A percentile compares a stretch with the other conserved stretches of the same genome.
phyloP scores from a whole-genome alignment of 176 grass and related monocot species.

The Zizania latifolia region DNA sequence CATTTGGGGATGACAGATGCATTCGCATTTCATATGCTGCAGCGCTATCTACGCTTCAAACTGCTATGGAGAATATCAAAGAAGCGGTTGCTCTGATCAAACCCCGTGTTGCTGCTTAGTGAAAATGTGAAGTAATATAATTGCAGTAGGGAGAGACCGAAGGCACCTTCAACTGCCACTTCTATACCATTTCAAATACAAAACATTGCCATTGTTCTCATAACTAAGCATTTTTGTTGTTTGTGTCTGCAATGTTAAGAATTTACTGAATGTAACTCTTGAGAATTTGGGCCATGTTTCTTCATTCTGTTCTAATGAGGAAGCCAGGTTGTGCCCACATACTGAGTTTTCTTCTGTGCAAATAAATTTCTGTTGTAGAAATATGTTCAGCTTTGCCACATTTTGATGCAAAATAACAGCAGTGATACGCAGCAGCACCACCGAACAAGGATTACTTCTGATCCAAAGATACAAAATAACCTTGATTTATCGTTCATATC shows the following conservation, averaged over 20 bases:
- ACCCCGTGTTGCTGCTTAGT: slow-evolving; percentile 44
- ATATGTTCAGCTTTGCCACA: slow-evolving; percentile 14
- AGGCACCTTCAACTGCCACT: neutral
- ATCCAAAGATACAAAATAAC: neutral
- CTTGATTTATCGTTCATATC: neutral
- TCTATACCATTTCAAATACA: neutral
- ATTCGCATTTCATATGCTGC: slow-evolving; percentile 65
- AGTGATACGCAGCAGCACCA: slow-evolving; percentile 7
- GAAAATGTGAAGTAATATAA: neutral
- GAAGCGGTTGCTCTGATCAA: slow-evolving; percentile 43
- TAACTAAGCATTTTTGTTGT: neutral
- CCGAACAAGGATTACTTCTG: neutral
- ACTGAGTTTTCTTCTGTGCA: neutral
- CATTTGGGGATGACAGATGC: slow-evolving; percentile 67
- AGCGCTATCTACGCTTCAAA: slow-evolving; percentile 48
- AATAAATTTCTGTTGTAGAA: slow-evolving; percentile 3
- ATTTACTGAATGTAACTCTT: slow-evolving; percentile 1
- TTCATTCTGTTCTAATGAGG: neutral
- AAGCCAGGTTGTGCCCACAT: neutral
- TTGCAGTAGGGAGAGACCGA: neutral
- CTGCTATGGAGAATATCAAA: slow-evolving; percentile 47
- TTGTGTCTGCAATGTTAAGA: neutral
- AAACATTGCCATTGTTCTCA: neutral
- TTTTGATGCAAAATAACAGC: neutral
- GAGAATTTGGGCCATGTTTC: neutral